Base-by-base conservation (phyloP, 495 filamentous ascomycete species). In the Podospora pseudopauciseta region DNA sequence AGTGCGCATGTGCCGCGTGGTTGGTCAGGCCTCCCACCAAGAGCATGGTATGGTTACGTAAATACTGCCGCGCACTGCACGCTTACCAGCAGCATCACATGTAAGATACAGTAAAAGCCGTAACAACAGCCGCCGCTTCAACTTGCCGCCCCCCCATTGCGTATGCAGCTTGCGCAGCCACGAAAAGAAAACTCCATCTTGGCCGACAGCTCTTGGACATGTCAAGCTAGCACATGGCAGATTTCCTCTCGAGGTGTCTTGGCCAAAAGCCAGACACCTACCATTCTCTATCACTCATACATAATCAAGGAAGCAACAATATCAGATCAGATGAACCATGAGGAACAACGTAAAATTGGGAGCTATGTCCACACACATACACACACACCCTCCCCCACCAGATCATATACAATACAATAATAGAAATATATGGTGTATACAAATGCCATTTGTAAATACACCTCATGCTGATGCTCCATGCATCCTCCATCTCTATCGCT, bases 111-210 rank as follows among this genome's bases (percentile, higher is more conserved):
- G 39, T 49, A 49, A 13, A 13, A 3, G 15, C 7, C 2, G 9
- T 49, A 49, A 49, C 39, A 13, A 11, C 39, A 49, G 5, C 7
- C 39, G 39, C 39, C 39, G 7, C 39, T 49, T 49, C 9, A 49
- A 9, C 39, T 49, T 49, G 39, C 39, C 39, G 61, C 61, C 61
- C 27, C 27, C 59, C 61, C 61, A 63, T 72, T 72, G 62, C 70
- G 70, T 69, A 69, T 60, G 64, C 65, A 63, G 67, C 67, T 72
- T 72, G 70, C 70, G 67, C 70, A 72, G 70, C 70, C 61, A 63
- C 61, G 32, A 63, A 63, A 53, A 63, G 34, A 32, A 32, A 63
- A 9, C 32, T 44, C 27, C 18, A 63, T 19, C 55, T 1, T 49
- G 13, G 39, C 39, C 39, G 39, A 16, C 39, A 49, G 7, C 7